Conservation (phyloP, 805 yeast genomes). For the Ogataea wickerhamii region DNA sequence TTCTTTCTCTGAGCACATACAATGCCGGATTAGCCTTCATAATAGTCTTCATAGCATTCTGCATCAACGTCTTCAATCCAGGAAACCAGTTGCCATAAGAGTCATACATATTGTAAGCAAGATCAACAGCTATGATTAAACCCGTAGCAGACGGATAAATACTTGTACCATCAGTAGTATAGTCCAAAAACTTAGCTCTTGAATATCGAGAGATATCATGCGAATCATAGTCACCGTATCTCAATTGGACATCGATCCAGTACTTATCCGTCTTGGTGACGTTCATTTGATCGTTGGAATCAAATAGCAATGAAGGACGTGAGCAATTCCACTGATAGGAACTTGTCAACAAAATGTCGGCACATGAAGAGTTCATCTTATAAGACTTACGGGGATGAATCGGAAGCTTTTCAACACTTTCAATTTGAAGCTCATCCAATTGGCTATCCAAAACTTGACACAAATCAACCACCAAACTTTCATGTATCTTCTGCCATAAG, state of each 20-base stretch:
- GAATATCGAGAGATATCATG: constrained; percentile 95
- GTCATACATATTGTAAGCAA: constrained; percentile 94
- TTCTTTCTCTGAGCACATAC: constrained; percentile 86
- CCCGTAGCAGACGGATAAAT: constrained; percentile 94
- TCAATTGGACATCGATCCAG: constrained; percentile 93
- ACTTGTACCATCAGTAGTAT: constrained; percentile 81
- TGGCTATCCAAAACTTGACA: constrained; percentile 91
- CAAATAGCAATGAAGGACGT: constrained; percentile 75
- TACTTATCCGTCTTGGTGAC: constrained; percentile 62
- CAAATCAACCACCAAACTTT: constrained; percentile 86
- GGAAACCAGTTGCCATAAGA: constrained; percentile 98
- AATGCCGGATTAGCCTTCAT: constrained; percentile 95
- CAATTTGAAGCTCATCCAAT: constrained; percentile 76
- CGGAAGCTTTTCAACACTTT: constrained; percentile 81
- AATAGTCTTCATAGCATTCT: constrained; percentile 87
- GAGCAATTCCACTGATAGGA: constrained; percentile 79
- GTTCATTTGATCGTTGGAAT: constrained; percentile 60
- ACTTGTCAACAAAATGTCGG: constrained; percentile 79
- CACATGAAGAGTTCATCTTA: constrained; percentile 93
- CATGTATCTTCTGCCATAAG: constrained; percentile 98
- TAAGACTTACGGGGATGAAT: constrained; percentile 97
- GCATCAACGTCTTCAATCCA: constrained; percentile 85
- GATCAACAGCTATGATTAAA: constrained; percentile 81
- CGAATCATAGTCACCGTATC: constrained; percentile 97
- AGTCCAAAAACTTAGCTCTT: constrained; percentile 87